A percentile compares a stretch with the other conserved stretches of the same genome.
Conservation (phyloP, 2,329 filamentous ascomycete species). For the Cordyceps cateniannulata region DNA sequence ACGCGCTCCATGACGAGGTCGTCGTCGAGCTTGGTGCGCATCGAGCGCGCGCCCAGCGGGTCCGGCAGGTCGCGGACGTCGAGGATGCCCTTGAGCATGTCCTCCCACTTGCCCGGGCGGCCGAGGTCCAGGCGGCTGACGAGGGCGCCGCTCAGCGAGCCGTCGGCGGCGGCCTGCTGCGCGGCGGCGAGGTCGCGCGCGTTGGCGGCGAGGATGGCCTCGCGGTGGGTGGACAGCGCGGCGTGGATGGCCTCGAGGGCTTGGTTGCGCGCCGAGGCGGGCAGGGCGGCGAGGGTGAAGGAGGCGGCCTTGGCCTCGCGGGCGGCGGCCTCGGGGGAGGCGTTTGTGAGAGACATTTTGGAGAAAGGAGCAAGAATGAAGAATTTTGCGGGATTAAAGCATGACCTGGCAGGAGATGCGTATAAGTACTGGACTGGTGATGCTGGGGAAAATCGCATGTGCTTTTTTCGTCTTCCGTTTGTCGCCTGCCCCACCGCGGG, state of each 20-base stretch:
- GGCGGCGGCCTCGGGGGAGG: slow-evolving; percentile 71
- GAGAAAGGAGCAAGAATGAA: not conserved
- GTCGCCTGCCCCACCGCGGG: slow-evolving; percentile 6
- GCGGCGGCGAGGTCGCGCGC: slow-evolving; percentile 73
- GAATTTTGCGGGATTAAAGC: not conserved
- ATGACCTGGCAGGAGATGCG: not conserved
- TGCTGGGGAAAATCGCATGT: slow-evolving; percentile 2
- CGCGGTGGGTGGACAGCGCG: slow-evolving; percentile 63
- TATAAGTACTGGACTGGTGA: not conserved
- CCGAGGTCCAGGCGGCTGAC: slow-evolving; percentile 83
- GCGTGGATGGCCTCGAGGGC: slow-evolving; percentile 78
- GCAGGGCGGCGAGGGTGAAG: slow-evolving; percentile 72
- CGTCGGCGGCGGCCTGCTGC: slow-evolving; percentile 64
- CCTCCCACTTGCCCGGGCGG: slow-evolving; percentile 87
- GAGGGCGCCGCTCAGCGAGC: slow-evolving; percentile 72
- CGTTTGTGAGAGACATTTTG: slow-evolving; percentile 86
- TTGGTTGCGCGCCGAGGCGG: slow-evolving; percentile 69
- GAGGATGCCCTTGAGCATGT: slow-evolving; percentile 92
- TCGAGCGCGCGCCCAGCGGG: slow-evolving; percentile 79
- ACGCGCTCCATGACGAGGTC: slow-evolving; percentile 79
- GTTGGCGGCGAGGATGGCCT: slow-evolving; percentile 81
- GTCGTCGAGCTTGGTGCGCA: slow-evolving; percentile 81
- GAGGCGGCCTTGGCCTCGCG: slow-evolving; percentile 74
- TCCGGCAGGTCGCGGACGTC: slow-evolving; percentile 81
- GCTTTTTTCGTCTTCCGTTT: not conserved